Evolutionary conservation across 768 basidiomycete species (phyloP).

Genomic region (Russula compacta): DNA sequence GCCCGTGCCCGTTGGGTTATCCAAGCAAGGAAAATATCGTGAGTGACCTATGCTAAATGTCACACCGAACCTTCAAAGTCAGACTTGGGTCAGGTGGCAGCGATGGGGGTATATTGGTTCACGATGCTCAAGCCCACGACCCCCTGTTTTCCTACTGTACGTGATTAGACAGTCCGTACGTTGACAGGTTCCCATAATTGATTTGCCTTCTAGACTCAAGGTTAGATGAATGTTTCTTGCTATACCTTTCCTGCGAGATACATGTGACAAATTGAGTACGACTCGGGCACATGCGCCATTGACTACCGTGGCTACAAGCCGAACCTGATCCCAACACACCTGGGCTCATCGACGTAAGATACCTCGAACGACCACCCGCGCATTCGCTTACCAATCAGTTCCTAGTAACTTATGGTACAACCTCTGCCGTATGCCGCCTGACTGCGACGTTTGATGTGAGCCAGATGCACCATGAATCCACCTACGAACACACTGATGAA

Average conservation of each 20-base stretch:
- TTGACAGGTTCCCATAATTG: not conserved
- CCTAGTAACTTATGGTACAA: not conserved
- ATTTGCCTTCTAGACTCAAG: not conserved
- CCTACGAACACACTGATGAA: not conserved
- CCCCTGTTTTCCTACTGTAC: not conserved
- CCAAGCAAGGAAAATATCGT: constrained; percentile 1
- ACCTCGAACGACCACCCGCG: too few species aligned
- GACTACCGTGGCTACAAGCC: not conserved
- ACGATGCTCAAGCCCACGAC: not conserved
- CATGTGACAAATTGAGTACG: not conserved
- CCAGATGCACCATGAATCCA: not conserved
- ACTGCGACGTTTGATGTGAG: constrained; percentile 2
- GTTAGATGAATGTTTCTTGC: not conserved
- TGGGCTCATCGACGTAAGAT: not conserved
- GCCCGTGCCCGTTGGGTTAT: not conserved
- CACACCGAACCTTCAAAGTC: not conserved
- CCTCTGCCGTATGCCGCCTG: constrained; percentile 2
- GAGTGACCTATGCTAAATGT: not conserved
- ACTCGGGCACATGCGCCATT: not conserved
- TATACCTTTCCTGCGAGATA: not conserved
- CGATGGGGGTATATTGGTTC: not conserved
- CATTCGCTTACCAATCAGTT: not conserved
- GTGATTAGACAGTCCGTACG: not conserved
- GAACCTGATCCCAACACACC: not conserved
- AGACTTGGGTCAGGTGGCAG: not conserved